Percentiles rank a stretch among this genome's conserved stretches.
phyloP scores from a whole-genome alignment of 139 green algal genomes.

The Chlorokybus atmophyticus region DNA sequence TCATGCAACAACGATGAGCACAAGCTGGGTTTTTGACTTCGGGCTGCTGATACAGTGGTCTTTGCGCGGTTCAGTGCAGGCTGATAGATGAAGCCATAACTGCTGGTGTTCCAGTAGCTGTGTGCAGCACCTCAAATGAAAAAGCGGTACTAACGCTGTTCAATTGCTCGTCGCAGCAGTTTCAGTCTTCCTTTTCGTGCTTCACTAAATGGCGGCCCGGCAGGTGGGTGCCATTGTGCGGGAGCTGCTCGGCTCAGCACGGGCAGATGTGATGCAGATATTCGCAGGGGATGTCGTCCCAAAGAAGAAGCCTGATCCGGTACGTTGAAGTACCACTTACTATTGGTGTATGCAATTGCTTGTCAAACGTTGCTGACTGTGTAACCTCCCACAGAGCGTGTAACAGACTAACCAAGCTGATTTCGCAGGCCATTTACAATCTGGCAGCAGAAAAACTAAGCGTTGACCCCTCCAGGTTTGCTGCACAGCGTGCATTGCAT shows the following conservation, averaged over 20 bases:
- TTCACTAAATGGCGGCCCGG: too few species aligned
- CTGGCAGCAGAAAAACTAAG: conserved; percentile 67
- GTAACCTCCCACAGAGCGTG: neutral
- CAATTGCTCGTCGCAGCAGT: too few species aligned
- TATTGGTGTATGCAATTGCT: neutral
- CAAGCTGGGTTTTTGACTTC: neutral
- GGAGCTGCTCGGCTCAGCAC: conserved; percentile 54
- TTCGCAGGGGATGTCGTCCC: conserved; percentile 85
- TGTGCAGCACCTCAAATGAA: conserved; percentile 97
- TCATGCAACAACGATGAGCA: neutral
- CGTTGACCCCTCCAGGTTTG: conserved; percentile 51
- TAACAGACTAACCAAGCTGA: neutral
- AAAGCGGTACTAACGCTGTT: conserved; percentile 79
- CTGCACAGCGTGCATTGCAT: too few species aligned
- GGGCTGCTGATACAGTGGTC: neutral
- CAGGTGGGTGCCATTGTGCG: conserved; percentile 62
- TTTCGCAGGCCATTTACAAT: conserved; percentile 55
- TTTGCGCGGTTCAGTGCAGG: neutral
- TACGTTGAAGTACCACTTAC: conserved; percentile 25
- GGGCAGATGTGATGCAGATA: conserved; percentile 52
- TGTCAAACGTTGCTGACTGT: neutral
- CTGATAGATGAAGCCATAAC: conserved; percentile 53
- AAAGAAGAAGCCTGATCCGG: conserved; percentile 94
- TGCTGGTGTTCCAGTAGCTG: conserved; percentile 71
- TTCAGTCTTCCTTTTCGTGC: too few species aligned